Conservation (phyloP, 1,284 basidiomycete species). For the Ustilago shanxiensis region DNA sequence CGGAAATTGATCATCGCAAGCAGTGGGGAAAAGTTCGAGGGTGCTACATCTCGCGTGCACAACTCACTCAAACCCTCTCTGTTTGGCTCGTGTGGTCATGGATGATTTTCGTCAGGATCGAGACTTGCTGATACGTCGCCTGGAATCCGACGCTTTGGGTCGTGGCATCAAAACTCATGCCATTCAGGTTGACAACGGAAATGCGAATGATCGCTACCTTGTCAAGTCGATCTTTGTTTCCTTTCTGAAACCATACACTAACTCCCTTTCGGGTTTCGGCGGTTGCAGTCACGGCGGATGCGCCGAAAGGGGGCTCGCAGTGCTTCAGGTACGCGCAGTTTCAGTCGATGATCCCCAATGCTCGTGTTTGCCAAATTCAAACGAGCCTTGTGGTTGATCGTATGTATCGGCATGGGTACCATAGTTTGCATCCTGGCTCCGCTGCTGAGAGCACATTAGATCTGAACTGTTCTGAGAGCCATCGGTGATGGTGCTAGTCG, state of each 20-base stretch:
- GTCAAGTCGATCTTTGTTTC: neutral
- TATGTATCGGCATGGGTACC: too few species aligned
- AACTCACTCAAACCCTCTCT: neutral
- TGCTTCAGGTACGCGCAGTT: neutral
- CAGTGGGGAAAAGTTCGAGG: conserved; percentile 5
- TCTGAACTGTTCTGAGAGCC: neutral
- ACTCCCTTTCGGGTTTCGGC: too few species aligned
- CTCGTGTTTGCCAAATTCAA: too few species aligned
- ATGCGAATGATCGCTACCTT: neutral
- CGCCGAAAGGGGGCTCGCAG: too few species aligned
- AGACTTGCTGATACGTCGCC: conserved; percentile 3
- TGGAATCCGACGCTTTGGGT: conserved; percentile 3
- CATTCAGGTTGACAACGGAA: neutral
- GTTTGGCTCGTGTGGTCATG: neutral
- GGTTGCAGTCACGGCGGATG: neutral
- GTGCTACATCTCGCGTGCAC: neutral
- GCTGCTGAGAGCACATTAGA: too few species aligned
- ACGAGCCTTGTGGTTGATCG: too few species aligned
- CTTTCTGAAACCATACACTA: neutral
- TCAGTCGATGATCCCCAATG: too few species aligned
- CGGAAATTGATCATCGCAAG: neutral
- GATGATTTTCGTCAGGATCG: conserved; percentile 4
- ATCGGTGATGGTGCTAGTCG: neutral
- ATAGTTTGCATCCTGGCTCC: too few species aligned
- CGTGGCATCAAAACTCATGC: neutral